phyloP scores from a whole-genome alignment of 441 rosid genomes.

The Euphorbia corollata region DNA sequence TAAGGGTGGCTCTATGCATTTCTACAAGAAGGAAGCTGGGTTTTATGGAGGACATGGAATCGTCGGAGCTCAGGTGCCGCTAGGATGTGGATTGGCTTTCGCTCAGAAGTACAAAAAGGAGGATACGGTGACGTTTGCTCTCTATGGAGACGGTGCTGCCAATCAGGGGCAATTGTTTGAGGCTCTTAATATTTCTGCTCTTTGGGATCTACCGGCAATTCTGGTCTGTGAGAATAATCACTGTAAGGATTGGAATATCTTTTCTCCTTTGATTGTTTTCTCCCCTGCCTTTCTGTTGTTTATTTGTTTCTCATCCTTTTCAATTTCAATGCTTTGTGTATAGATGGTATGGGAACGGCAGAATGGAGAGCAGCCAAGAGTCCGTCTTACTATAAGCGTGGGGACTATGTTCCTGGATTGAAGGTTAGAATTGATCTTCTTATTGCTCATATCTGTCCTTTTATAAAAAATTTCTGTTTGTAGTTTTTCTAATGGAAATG shows the following conservation, averaged over 20 bases:
- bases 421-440: slow-evolving; percentile 44
- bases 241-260: slow-evolving; percentile 37
- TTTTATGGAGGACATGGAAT: slow-evolving; percentile 97
- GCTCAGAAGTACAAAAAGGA: slow-evolving; percentile 91
- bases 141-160: slow-evolving; percentile 97
- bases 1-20: slow-evolving; percentile 98
- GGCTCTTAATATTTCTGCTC: slow-evolving; percentile 84
- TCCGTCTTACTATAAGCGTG: slow-evolving; percentile 87
- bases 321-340: slow-evolving; percentile 14
- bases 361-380: slow-evolving; percentile 97
- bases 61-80: slow-evolving; percentile 92
- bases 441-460: background rate
- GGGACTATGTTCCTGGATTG: slow-evolving; percentile 93
- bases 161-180: slow-evolving; percentile 97
- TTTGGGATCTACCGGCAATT: slow-evolving; percentile 93
- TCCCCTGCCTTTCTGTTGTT: slow-evolving; percentile 1
- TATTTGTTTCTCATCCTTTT: slow-evolving; percentile 11
- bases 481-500: background rate
- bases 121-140: slow-evolving; percentile 63
- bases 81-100: slow-evolving; percentile 92
- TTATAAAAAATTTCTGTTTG: background rate
- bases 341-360: slow-evolving; percentile 98
- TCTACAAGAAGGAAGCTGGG: slow-evolving; percentile 75
- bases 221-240: slow-evolving; percentile 96
- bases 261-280: slow-evolving; percentile 12